Evolutionary conservation across 225 moss, liverwort and hornwort species (phyloP).

Genomic region (Physcomitrellopsis africana): DNA sequence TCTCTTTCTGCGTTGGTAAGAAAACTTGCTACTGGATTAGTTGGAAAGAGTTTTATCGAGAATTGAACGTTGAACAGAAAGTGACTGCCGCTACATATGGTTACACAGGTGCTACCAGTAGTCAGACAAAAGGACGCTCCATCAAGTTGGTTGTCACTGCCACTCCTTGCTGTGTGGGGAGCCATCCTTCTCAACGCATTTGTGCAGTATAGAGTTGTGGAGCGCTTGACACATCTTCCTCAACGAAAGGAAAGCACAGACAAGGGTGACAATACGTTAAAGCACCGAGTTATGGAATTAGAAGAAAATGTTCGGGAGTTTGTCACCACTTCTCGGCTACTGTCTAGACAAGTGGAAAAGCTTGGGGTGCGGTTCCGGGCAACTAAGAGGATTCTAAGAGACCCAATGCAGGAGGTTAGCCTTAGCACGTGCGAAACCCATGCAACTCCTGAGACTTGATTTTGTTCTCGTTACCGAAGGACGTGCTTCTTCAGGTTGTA

Average conservation of each 20-base stretch:
- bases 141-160: slow-evolving; percentile 51
- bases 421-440: background rate
- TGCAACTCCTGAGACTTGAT: background rate
- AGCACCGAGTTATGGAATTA: slow-evolving; percentile 72
- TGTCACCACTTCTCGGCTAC: slow-evolving; percentile 48
- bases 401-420: slow-evolving; percentile 80
- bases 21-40: background rate
- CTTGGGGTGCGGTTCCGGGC: slow-evolving; percentile 90
- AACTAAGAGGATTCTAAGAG: slow-evolving; percentile 67
- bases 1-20: background rate
- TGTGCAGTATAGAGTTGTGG: slow-evolving; percentile 61
- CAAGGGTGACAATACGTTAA: slow-evolving; percentile 51
- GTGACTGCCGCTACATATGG: slow-evolving; percentile 2
- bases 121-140: slow-evolving; percentile 25
- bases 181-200: slow-evolving; percentile 83
- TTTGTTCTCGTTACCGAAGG: background rate
- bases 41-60: background rate
- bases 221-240: slow-evolving; percentile 39
- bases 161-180: slow-evolving; percentile 71
- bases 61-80: slow-evolving; percentile 16
- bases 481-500: background rate
- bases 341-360: slow-evolving; percentile 89
- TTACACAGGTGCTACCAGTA: slow-evolving; percentile 36
- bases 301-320: slow-evolving; percentile 74
- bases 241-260: slow-evolving; percentile 43